Evolutionary conservation across 2,329 filamentous ascomycete genomes (phyloP).

Genomic region (Passalora sequoiae): DNA sequence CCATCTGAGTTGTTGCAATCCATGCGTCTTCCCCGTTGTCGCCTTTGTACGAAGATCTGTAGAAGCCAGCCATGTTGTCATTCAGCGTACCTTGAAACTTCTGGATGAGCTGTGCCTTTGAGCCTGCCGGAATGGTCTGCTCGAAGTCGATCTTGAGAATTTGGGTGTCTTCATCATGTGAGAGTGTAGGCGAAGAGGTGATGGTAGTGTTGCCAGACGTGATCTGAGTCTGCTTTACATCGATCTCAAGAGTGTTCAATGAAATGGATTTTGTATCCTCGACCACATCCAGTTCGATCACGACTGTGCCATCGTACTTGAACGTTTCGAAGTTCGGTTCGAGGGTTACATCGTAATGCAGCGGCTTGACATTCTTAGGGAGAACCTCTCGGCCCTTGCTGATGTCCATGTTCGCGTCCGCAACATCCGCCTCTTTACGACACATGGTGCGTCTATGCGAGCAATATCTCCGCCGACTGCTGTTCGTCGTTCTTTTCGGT

Average conservation of each 20-base stretch:
- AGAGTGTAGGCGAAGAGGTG: slow-evolving; percentile 61
- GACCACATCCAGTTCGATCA: slow-evolving; percentile 81
- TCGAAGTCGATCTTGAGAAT: slow-evolving; percentile 76
- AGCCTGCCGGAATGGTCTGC: slow-evolving; percentile 65
- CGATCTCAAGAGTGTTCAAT: slow-evolving; percentile 80
- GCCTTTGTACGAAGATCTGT: slow-evolving; percentile 87
- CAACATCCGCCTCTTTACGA: slow-evolving; percentile 53
- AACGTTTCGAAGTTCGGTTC: slow-evolving; percentile 87
- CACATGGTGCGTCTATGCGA: slow-evolving; percentile 72
- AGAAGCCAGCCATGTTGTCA: slow-evolving; percentile 97
- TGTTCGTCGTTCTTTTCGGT: slow-evolving; percentile 2
- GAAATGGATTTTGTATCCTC: slow-evolving; percentile 81
- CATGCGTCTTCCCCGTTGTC: slow-evolving; percentile 72
- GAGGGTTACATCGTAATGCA: slow-evolving; percentile 84
- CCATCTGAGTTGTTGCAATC: slow-evolving; percentile 91
- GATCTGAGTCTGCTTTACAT: slow-evolving; percentile 70
- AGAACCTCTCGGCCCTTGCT: slow-evolving; percentile 72
- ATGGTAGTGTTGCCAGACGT: slow-evolving; percentile 53
- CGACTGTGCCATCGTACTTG: slow-evolving; percentile 76
- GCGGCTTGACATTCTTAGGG: slow-evolving; percentile 85
- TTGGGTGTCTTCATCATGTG: slow-evolving; percentile 74
- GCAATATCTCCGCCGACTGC: slow-evolving; percentile 52
- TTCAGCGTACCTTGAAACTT: slow-evolving; percentile 77
- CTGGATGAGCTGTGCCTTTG: slow-evolving; percentile 71
- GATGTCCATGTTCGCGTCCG: slow-evolving; percentile 55